Base-by-base conservation (phyloP, 1,284 basidiomycete species). In the Microbotryum violaceum region DNA sequence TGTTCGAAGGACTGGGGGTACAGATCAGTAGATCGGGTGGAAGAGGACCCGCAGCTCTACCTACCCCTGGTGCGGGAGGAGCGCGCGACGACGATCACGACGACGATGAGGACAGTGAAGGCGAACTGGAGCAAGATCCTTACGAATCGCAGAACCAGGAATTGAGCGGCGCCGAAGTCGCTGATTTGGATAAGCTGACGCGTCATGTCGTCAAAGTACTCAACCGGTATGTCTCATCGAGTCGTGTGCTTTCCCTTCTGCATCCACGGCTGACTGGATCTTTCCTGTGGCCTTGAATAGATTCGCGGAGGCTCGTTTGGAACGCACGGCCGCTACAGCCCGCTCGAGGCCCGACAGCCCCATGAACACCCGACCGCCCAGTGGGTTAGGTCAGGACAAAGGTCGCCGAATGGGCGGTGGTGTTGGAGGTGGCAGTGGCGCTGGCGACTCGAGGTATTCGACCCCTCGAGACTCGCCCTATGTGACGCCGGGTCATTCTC, bases 1-100 rank as follows among this genome's bases (percentile, higher is more conserved):
- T 96, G 1, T 97, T 92, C 70, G 89, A 97, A 71, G 91, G 92
- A 29, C 85, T 93, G 29, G 64, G 60, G 37, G 68, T 64, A 21
- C 61, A 61, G 14, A 66, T 69, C 56, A 54, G 55, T 42, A 14
- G 37, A 42, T 42, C 37, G 37, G 29, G 25, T 42, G 8, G 55
- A 58, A 33, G 46, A 23, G 18, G 16, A 56, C n/a, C 16, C 46
- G 56, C 48, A 23, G 33, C 6, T 25, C 47, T n/a, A n/a, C 4
- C 18, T 48, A 31, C 48, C 46, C 5, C 29, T 23, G 2, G 8
- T 31, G 16, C 27, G 8, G 21, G 56, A 31, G 8, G 45, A n/a
- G 47, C 23, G 23, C 57, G 58, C 47, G 54, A 64, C 46, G 42
- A 60, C 23, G 45, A 52, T 7, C 59, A 57, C 47, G 61, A 57